phyloP scores from a whole-genome alignment of 2,329 filamentous ascomycete genomes.

The Phialophora chinensis region DNA sequence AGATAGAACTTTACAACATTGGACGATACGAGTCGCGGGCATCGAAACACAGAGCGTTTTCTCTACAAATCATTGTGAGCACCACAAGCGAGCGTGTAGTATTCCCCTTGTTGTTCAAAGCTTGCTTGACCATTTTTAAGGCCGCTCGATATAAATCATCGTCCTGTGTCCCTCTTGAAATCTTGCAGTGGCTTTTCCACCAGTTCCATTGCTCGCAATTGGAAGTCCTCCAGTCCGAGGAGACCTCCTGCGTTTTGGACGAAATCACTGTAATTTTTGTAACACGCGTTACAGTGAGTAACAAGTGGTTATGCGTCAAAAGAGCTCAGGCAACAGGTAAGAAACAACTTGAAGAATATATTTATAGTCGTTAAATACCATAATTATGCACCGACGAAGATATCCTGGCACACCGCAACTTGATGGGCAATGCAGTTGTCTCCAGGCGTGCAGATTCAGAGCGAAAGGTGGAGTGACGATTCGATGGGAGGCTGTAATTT shows the following conservation, averaged over 20 bases:
- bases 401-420: not conserved
- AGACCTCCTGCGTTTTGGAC: not conserved
- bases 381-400: not conserved
- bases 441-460: not conserved
- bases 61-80: not conserved
- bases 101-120: not conserved
- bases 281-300: not conserved
- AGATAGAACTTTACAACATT: constrained; percentile 19
- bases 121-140: not conserved
- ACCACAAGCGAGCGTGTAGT: not conserved
- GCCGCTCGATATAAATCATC: not conserved
- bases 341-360: not conserved
- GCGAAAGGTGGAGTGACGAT: constrained; percentile 17
- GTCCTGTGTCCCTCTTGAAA: not conserved
- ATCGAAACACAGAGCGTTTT: constrained; percentile 16
- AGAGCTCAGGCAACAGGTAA: not conserved
- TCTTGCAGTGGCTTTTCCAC: not conserved
- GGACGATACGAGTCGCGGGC: constrained; percentile 28
- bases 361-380: not conserved
- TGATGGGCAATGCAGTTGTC: not conserved
- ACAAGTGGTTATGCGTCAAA: not conserved
- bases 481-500: constrained; percentile 15
- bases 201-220: not conserved
- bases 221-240: not conserved
- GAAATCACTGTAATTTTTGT: not conserved